Percentiles rank a stretch among this genome's conserved stretches.
Conservation (phyloP, 805 yeast genomes). For the Clavispora santaluciae region DNA sequence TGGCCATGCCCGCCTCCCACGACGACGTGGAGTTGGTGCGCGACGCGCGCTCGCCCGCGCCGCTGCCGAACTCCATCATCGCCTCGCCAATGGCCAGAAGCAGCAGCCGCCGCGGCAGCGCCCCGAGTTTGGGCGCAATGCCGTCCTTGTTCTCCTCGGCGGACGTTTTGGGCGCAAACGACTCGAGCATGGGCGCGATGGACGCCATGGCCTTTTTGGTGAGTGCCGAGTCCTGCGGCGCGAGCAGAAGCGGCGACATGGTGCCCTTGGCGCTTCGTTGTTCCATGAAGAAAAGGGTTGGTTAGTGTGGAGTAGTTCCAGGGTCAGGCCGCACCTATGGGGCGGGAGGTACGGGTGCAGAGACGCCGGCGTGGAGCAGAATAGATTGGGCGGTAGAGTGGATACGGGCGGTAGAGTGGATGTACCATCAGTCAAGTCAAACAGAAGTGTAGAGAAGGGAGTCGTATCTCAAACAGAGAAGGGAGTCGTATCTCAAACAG, state of each 20-base stretch:
- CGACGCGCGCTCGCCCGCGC: slow-evolving; percentile 13
- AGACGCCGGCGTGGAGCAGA: too few relatives aligned
- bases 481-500: too few relatives aligned
- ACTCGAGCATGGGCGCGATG: slow-evolving; percentile 72
- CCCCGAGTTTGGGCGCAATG: slow-evolving; percentile 11
- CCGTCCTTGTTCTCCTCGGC: slow-evolving; percentile 31
- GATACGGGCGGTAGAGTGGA: too few relatives aligned
- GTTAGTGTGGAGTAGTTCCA: too few relatives aligned
- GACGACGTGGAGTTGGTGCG: slow-evolving; percentile 19
- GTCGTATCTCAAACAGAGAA: too few relatives aligned
- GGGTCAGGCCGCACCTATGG: too few relatives aligned
- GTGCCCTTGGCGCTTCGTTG: slow-evolving; percentile 2
- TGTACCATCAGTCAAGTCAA: too few relatives aligned
- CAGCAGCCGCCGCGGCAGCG: slow-evolving; percentile 14
- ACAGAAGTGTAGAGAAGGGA: too few relatives aligned
- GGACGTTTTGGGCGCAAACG: slow-evolving; percentile 68
- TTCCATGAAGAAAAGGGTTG: too few relatives aligned
- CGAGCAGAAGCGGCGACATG: slow-evolving; percentile 14
- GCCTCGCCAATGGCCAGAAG: slow-evolving; percentile 15
- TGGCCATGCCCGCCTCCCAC: slow-evolving; percentile 18
- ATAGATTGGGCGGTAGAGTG: too few relatives aligned
- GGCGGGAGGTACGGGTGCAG: background rate
- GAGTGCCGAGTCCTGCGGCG: slow-evolving; percentile 9
- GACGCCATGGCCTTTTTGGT: slow-evolving; percentile 66
- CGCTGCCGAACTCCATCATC: slow-evolving; percentile 13